These are phyloP conservation scores for Immersiella caudata DNA, from an alignment of 495 filamentous ascomycete species.

Conservation along the genomic window DNA sequence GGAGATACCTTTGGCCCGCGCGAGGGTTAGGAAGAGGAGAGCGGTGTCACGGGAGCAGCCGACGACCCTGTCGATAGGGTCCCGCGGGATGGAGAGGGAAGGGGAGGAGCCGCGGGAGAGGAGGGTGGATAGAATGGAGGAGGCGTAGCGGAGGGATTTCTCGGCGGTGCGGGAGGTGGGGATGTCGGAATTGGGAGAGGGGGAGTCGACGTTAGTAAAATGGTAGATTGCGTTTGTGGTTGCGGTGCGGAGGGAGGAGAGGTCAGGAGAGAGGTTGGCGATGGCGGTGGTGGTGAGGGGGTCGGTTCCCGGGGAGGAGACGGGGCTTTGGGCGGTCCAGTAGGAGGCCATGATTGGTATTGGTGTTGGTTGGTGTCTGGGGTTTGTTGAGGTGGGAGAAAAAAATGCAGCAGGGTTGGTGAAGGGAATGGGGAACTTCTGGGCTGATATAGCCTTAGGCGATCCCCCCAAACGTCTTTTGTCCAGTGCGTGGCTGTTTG, in stretches of 20 bases:
- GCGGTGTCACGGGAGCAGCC: conserved; percentile 1
- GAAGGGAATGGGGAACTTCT: not conserved
- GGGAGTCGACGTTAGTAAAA: not conserved
- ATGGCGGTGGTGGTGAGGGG: not conserved
- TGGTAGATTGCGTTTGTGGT: not conserved
- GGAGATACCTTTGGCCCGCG: not conserved
- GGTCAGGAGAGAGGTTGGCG: not conserved
- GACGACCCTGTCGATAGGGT: not conserved
- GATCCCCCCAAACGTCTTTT: no score
- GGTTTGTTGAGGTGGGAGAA: not conserved
- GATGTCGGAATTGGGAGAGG: not conserved
- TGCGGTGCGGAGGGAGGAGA: not conserved
- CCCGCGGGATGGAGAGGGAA: not conserved
- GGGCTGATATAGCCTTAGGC: not conserved
- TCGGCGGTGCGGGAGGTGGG: not conserved
- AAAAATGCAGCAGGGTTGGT: not conserved
- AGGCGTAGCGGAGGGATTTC: not conserved
- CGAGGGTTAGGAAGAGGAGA: not conserved
- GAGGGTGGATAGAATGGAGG: not conserved
- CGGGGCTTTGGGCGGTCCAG: conserved; percentile 1
- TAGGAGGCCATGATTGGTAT: not conserved
- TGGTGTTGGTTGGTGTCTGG: not conserved
- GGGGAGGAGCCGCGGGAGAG: not conserved
- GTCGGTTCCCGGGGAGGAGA: not conserved
- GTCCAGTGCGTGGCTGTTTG: conserved; percentile 7